Conservation (phyloP, 768 basidiomycete species). For the Calvatia gigantea region DNA sequence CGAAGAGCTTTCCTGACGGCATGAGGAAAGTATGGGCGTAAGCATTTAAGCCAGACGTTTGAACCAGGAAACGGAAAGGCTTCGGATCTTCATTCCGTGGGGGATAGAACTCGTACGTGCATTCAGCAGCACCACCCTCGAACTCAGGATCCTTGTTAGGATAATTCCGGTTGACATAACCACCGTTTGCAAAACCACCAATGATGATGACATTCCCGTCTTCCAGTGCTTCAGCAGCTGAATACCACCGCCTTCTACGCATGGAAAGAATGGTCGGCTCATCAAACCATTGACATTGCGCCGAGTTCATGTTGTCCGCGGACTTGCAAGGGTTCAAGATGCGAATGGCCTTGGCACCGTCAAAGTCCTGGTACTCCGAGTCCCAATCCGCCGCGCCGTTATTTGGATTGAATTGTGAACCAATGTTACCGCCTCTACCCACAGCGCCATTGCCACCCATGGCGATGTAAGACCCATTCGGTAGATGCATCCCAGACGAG, state of each 20-base stretch:
- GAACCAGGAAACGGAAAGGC: slow-evolving; percentile 63
- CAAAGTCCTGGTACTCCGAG: slow-evolving; percentile 71
- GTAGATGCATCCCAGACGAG: slow-evolving; percentile 78
- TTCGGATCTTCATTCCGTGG: slow-evolving; percentile 43
- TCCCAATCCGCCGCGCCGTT: slow-evolving; percentile 54
- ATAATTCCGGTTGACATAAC: slow-evolving; percentile 74
- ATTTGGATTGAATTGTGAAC: slow-evolving; percentile 43
- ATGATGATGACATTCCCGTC: slow-evolving; percentile 80
- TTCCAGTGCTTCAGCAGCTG: slow-evolving; percentile 65
- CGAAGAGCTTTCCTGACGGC: slow-evolving; percentile 72
- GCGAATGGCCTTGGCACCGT: slow-evolving; percentile 78
- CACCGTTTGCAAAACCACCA: slow-evolving; percentile 76
- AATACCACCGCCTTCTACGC: slow-evolving; percentile 75
- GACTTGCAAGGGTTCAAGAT: slow-evolving; percentile 72
- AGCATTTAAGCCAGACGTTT: slow-evolving; percentile 74
- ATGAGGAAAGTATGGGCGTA: slow-evolving; percentile 75
- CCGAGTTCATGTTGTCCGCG: slow-evolving; percentile 40
- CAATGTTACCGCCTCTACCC: slow-evolving; percentile 57
- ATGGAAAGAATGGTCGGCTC: slow-evolving; percentile 57
- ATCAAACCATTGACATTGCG: slow-evolving; percentile 72
- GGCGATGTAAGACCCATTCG: slow-evolving; percentile 71
- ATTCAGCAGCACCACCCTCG: slow-evolving; percentile 72
- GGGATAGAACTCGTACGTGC: slow-evolving; percentile 83
- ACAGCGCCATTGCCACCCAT: slow-evolving; percentile 81
- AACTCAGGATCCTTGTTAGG: slow-evolving; percentile 62